Evolutionary conservation across 371 early-diverging fungal genomes (phyloP).

Genomic region (Rhizopus arrhizus): DNA sequence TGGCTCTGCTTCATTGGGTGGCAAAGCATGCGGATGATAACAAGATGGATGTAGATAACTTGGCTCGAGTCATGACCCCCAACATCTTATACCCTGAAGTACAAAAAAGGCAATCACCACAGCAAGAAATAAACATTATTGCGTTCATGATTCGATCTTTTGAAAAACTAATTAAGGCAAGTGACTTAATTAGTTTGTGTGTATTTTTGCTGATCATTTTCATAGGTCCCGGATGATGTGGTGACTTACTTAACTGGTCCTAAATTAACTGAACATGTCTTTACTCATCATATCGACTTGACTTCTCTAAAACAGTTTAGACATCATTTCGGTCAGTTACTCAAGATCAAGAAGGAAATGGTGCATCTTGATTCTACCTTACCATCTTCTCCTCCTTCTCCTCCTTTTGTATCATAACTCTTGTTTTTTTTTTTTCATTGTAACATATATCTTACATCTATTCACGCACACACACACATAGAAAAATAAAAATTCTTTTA

Average conservation of each 20-base stretch:
- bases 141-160: slow-evolving; percentile 70
- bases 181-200: background rate
- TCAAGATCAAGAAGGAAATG: slow-evolving; percentile 27
- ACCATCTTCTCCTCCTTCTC: slow-evolving; percentile 23
- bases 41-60: slow-evolving; percentile 87
- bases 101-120: slow-evolving; percentile 40
- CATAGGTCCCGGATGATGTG: slow-evolving; percentile 31
- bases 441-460: background rate
- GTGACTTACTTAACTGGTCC: slow-evolving; percentile 23
- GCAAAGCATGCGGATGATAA: slow-evolving; percentile 71
- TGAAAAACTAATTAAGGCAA: slow-evolving; percentile 66
- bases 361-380: background rate
- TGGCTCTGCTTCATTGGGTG: slow-evolving; percentile 82
- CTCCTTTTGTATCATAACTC: background rate
- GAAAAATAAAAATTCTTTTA: slow-evolving; percentile 4
- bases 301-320: slow-evolving; percentile 32
- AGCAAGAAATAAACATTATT: slow-evolving; percentile 73
- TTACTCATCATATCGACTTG: slow-evolving; percentile 23
- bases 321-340: slow-evolving; percentile 16
- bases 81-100: slow-evolving; percentile 76
- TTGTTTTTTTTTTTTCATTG: background rate
- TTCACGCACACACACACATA: background rate
- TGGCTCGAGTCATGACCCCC: slow-evolving; percentile 91
- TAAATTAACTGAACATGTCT: slow-evolving; percentile 22
- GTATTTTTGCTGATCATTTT: background rate